Base-by-base conservation (phyloP, 495 filamentous ascomycete genomes). In the Podospora pseudoanserina region DNA sequence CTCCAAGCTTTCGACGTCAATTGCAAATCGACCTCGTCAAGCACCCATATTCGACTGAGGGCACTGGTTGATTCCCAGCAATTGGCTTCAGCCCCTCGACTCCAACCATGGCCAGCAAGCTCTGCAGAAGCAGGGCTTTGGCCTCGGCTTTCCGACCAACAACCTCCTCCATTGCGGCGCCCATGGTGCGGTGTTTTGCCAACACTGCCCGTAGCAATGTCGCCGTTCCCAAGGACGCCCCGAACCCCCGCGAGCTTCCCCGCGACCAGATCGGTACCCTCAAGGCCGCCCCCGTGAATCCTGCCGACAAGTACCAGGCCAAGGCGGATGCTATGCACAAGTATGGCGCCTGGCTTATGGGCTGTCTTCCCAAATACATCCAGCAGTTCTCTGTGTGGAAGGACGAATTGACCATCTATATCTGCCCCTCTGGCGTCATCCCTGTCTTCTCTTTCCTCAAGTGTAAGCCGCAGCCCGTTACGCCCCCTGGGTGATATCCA, bases 361-460 rank as follows among this genome's bases (percentile, higher is more conserved):
- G 94, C 66, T 96, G 92, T 78, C 84, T 99, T 68, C 96, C 96
- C 67, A 98, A 97, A 84, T 96, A 97, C 80, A 88, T 99, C 73
- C 96, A 99, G 82, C 96, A 99, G 80, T 97, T 97, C 85, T 93
- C 92, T 54, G 94, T 99, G 34, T 98, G 94, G 96, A 99, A 99
- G 84, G 95, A 99, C 77, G 96, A 99, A 77, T 86, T 99, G 68
- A 91, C 89, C 67, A 92, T 99, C 78, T 95, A 94, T 80, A 94
- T 97, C 74, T 81, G 92, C 55, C 95, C 95, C 5, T 78, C 91
- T 23, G 94, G 92, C 71, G 86, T 98, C 71, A 84, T 96, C 68
- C 95, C 96, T 55, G 89, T 96, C 70, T 92, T 98, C 80, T 88
- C 86, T 72, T 99, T 98, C 84, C 87, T 99, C 71, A 99, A 98